phyloP scores from a whole-genome alignment of 2,329 filamentous ascomycete species.

The Cercospora beticola region DNA sequence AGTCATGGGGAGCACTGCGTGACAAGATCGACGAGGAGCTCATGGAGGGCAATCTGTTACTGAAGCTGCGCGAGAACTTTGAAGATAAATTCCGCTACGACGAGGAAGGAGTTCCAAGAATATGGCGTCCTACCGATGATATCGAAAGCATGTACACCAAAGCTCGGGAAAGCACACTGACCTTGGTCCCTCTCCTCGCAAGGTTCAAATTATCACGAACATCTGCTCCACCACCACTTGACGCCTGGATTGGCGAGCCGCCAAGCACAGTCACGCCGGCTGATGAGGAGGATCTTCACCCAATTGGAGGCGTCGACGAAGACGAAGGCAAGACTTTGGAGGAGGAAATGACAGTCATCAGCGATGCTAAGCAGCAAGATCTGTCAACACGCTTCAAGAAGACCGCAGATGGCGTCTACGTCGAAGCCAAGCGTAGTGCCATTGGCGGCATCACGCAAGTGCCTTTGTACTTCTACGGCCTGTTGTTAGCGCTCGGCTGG shows the following conservation, averaged over 20 bases:
- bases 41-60: constrained; percentile 92
- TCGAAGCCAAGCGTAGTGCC: constrained; percentile 94
- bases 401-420: constrained; percentile 94
- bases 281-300: constrained; percentile 84
- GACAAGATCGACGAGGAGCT: constrained; percentile 95
- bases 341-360: constrained; percentile 94
- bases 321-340: constrained; percentile 85
- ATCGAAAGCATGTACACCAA: constrained; percentile 94
- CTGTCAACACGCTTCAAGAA: constrained; percentile 96
- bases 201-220: constrained; percentile 77
- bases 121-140: constrained; percentile 95
- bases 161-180: constrained; percentile 87
- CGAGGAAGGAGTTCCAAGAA: constrained; percentile 86
- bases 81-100: constrained; percentile 99
- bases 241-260: constrained; percentile 76
- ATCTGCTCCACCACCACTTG: constrained; percentile 74
- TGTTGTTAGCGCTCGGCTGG: constrained; percentile 92
- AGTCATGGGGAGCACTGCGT: constrained; percentile 88
- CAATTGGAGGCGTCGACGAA: constrained; percentile 91
- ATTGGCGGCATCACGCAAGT: constrained; percentile 94
- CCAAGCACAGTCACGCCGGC: constrained; percentile 72
- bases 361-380: constrained; percentile 86
- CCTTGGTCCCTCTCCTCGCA: constrained; percentile 83
- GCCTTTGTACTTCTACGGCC: constrained; percentile 88
- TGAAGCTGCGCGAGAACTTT: constrained; percentile 97